Conservation (phyloP, 1,284 basidiomycete species). For the Sanghuangporus weigelae region DNA sequence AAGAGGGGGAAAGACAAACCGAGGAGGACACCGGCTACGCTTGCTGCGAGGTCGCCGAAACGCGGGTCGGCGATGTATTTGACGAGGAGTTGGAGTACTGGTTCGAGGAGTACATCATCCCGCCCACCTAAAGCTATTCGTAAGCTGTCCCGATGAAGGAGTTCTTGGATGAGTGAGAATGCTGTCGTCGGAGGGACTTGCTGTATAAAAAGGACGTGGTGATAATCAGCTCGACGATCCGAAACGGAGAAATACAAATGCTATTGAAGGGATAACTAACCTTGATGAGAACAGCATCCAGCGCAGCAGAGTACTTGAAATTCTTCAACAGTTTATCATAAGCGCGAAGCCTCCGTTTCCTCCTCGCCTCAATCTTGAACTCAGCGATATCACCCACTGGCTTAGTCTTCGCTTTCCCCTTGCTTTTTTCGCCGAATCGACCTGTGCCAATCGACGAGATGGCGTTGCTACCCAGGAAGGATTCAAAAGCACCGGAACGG, state of each 20-base stretch:
- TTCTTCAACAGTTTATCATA: slow-evolving; percentile 89
- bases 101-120: slow-evolving; percentile 93
- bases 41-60: slow-evolving; percentile 85
- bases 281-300: slow-evolving; percentile 86
- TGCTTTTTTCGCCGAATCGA: slow-evolving; percentile 30
- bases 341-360: slow-evolving; percentile 72
- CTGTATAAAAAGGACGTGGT: slow-evolving; percentile 30
- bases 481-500: slow-evolving; percentile 63
- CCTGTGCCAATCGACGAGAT: slow-evolving; percentile 49
- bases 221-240: not conserved
- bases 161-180: slow-evolving; percentile 91
- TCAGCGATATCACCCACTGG: slow-evolving; percentile 58
- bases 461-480: slow-evolving; percentile 60
- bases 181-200: slow-evolving; percentile 78
- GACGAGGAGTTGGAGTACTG: slow-evolving; percentile 79
- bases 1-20: slow-evolving; percentile 41
- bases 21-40: slow-evolving; percentile 78
- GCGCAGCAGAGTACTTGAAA: slow-evolving; percentile 93
- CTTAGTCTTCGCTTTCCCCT: slow-evolving; percentile 46
- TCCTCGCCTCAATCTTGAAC: slow-evolving; percentile 68
- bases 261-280: slow-evolving; percentile 34
- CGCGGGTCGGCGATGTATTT: slow-evolving; percentile 87
- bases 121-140: slow-evolving; percentile 83
- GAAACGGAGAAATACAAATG: not conserved
- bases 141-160: slow-evolving; percentile 90